phyloP scores from a whole-genome alignment of 1,139 yeast genomes.

The Geotrichum fermentans region DNA sequence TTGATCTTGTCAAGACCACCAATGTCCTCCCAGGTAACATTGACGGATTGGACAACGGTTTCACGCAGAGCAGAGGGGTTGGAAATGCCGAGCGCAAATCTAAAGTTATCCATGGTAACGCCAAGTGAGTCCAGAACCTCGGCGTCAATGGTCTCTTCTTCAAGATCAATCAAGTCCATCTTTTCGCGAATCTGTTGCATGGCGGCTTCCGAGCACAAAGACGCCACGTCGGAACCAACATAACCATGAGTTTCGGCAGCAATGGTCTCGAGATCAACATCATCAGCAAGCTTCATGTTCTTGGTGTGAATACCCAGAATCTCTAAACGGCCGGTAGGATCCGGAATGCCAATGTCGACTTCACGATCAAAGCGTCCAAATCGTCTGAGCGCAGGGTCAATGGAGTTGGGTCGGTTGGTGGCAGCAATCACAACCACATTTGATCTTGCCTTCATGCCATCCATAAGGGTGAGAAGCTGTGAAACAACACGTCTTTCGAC shows the following conservation, averaged over 20 bases:
- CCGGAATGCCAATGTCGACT: conserved; percentile 98
- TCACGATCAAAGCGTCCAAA: conserved; percentile 98
- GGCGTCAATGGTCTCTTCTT: conserved; percentile 96
- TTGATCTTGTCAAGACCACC: conserved; percentile 95
- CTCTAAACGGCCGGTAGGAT: conserved; percentile 96
- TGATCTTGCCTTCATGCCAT: conserved; percentile 98
- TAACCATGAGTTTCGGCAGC: conserved; percentile 93
- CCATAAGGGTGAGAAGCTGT: conserved; percentile 94
- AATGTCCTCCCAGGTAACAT: conserved; percentile 96
- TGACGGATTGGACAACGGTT: conserved; percentile 96
- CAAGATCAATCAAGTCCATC: conserved; percentile 96
- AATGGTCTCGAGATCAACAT: conserved; percentile 90
- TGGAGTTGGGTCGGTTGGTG: conserved; percentile 95
- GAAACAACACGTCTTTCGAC: conserved; percentile 97
- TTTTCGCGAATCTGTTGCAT: conserved; percentile 97
- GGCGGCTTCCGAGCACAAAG: conserved; percentile 97
- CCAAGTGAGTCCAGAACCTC: conserved; percentile 94
- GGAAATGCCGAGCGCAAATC: conserved; percentile 94
- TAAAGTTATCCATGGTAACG: conserved; percentile 97
- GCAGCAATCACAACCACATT: conserved; percentile 93
- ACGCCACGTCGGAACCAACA: conserved; percentile 91
- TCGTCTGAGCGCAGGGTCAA: conserved; percentile 96
- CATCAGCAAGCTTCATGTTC: conserved; percentile 93
- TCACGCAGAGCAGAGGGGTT: conserved; percentile 98
- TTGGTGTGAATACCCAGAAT: conserved; percentile 89